Base-by-base conservation (phyloP, 2,329 filamentous ascomycete species). In the Aureobasidium uvarum region DNA sequence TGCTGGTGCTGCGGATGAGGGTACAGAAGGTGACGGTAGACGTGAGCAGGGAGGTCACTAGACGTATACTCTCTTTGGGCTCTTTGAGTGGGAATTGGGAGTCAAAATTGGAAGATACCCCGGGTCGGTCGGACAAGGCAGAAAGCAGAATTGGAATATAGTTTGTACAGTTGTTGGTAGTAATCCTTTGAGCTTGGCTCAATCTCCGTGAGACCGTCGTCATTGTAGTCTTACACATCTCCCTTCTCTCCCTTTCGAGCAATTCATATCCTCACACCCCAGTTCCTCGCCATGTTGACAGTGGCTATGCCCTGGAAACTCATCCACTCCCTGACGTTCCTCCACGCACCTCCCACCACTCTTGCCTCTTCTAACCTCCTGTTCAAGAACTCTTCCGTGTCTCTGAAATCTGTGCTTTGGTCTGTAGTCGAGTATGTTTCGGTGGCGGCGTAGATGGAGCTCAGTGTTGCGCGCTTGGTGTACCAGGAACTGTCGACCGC, bases 361-460 rank as follows among this genome's bases (percentile, higher is more conserved):
- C 84, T 82, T 38, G 85, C 80, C 78, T 96, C 93, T 66, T 86
- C 82, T 65, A 96, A 78, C 67, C 94, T 84, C 50, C 92, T 84
- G 64, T 88, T 84, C 62, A 98, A 79, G 75, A 98, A 99, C 11
- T 85, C 83, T 69, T 88, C 87, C 3, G 95, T 98, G 68, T 93
- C 90, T 11, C 74, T 75, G 72, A 90, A 95, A n/a, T 85, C 86
- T 0, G 83, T 79, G 4, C 89, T 92, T 67, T 81, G 83, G 77
- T 98, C 95, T 66, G 89, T 92, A 25, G 92, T 97, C 92, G 98
- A 97, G 78, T 93, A 96, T 5, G 97, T 81, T 78, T 99, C 95
- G 65, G 89, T 76, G 5, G 78, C 77, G 1, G 91, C 91, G 73
- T 90, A 91, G n/a, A 90, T 82, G 1, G 83, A 82, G 0, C 85